Base-by-base conservation (phyloP, 1,284 basidiomycete species). In the Pulchroboletus neoregius region DNA sequence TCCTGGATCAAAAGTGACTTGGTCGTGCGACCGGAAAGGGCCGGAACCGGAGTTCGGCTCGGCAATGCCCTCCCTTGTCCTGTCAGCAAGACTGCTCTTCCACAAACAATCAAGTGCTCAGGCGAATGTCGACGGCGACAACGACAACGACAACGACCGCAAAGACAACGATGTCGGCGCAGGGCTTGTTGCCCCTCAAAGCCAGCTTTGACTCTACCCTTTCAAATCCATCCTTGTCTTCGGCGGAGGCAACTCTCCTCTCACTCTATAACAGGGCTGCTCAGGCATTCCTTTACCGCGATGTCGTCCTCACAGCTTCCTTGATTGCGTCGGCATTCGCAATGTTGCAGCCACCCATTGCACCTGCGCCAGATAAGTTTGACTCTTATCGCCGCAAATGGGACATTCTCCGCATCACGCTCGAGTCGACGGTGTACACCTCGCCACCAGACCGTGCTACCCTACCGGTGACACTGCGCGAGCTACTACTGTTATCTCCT, bases 331-430 rank as follows among this genome's bases (percentile, higher is more conserved):
- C 83, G n/a, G 87, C 86, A 0, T 87, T 88, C 61, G 58, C 75
- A 20, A 63, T 86, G 30, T 55, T 88, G 15, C 64, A 70, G 9
- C 72, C 83, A 3, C 82, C 82, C 4, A 44, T 57, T 10, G 50
- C 57, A 4, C 54, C 55, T 2, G 49, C 58, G 0, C 68, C 70
- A 24, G 79, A 83, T 57, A 46, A 66, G 11, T 69, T 85, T 4
- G 63, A 71, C 42, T 70, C 75, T 11, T 72, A 80, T 50, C 75
- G 86, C 13, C 72, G 82, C 43, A 89, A 88, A 69, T 91, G 88
- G 88, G 87, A 91, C 56, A 80, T 91, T 44, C 78, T 91, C 5
- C 76, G 87, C 18, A 82, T 91, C 54, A 90, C 87, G 1, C 75
- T 89, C 50, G 87, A 91, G 61, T 80, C 82, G 1, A 87, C 83